Percentiles rank a stretch among this genome's conserved stretches.
Evolutionary conservation across 495 filamentous ascomycete genomes (phyloP).

Genomic region (Talaromyces stipitatus): DNA sequence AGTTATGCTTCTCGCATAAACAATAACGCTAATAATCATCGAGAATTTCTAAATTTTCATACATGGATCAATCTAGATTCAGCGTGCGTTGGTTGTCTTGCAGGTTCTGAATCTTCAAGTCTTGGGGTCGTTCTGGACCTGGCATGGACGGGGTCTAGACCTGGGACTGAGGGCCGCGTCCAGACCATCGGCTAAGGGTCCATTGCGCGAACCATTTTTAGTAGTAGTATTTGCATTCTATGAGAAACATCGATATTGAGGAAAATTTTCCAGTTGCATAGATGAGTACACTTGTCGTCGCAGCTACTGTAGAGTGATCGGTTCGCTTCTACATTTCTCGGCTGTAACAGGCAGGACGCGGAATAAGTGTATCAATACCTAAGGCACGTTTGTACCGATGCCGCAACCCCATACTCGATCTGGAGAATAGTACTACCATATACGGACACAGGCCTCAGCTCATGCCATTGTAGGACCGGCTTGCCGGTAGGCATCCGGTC

Average conservation of each 20-base stretch:
- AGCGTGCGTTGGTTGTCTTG: background rate
- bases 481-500: background rate
- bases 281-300: background rate
- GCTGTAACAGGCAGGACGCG: background rate
- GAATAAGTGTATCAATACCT: background rate
- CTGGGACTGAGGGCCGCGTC: background rate
- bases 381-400: too few species aligned
- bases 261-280: background rate
- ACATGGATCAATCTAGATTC: background rate
- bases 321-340: too few species aligned
- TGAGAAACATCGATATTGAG: background rate
- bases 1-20: background rate
- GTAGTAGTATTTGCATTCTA: background rate
- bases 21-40: too few species aligned
- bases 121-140: background rate
- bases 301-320: too few species aligned
- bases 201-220: background rate
- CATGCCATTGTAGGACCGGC: background rate
- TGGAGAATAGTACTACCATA: too few species aligned
- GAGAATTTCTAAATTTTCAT: background rate
- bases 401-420: too few species aligned
- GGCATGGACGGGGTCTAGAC: background rate
- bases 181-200: background rate
- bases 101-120: background rate
- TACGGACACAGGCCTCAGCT: background rate